phyloP scores from a whole-genome alignment of 2,329 filamentous ascomycete genomes.

The Aspergillus texensis region DNA sequence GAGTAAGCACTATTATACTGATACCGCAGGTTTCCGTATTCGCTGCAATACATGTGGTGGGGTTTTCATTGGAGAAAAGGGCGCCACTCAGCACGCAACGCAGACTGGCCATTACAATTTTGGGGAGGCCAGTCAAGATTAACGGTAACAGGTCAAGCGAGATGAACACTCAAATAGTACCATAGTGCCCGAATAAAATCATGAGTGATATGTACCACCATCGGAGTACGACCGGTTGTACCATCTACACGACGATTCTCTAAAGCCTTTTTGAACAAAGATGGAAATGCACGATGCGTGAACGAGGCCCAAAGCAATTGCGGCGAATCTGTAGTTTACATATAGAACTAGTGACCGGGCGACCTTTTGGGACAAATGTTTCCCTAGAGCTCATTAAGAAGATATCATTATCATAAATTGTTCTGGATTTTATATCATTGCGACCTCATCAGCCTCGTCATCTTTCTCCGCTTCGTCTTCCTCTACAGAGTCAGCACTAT shows the following conservation, averaged over 20 bases:
- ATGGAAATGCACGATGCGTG: not conserved
- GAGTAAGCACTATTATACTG: conserved; percentile 80
- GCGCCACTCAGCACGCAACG: conserved; percentile 49
- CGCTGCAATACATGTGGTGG: conserved; percentile 67
- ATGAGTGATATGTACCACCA: not conserved
- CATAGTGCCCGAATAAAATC: not conserved
- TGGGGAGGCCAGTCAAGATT: conserved; percentile 45
- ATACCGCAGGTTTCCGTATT: conserved; percentile 78
- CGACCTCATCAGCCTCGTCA: conserved; percentile 43
- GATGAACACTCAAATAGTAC: not conserved
- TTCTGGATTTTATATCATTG: conserved; percentile 34
- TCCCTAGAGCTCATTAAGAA: conserved; percentile 1
- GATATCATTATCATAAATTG: conserved; percentile 22
- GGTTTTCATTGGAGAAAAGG: conserved; percentile 48
- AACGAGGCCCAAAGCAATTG: not conserved
- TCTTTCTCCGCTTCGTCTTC: conserved; percentile 34
- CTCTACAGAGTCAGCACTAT: conserved; percentile 38
- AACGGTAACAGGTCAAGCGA: not conserved
- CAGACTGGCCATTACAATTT: conserved; percentile 54
- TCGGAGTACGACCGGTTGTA: not conserved
- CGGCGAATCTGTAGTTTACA: not conserved
- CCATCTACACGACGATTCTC: not conserved
- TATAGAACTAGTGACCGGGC: not conserved
- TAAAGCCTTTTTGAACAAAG: not conserved
- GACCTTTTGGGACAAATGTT: not conserved